Evolutionary conservation across 2,329 filamentous ascomycete genomes (phyloP).

Genomic region (Talaromyces sp.): DNA sequence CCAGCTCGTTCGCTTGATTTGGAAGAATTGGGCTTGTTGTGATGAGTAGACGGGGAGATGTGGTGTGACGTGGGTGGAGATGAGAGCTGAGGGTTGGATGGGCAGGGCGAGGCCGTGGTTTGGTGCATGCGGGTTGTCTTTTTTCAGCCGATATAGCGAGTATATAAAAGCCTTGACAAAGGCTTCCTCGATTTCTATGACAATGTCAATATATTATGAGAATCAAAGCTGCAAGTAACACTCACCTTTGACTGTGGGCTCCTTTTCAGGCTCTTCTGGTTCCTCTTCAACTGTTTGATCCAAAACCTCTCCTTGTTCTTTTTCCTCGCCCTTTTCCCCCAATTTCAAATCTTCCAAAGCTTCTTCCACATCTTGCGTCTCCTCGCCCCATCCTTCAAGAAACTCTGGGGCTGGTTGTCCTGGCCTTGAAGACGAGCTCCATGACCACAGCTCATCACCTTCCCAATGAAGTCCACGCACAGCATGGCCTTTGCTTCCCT

Average conservation of each 20-base stretch:
- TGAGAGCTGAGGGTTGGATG: slow-evolving; percentile 58
- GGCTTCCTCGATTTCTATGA: slow-evolving; percentile 60
- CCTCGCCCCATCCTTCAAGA: slow-evolving; percentile 47
- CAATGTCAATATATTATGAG: slow-evolving; percentile 12
- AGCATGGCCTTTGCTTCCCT: slow-evolving; percentile 59
- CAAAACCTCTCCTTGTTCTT: slow-evolving; percentile 45
- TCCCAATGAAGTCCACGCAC: slow-evolving; percentile 63
- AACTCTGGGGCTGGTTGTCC: slow-evolving; percentile 50
- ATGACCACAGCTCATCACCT: slow-evolving; percentile 65
- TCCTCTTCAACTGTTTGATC: slow-evolving; percentile 14
- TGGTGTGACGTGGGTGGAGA: slow-evolving; percentile 61
- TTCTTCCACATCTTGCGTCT: slow-evolving; percentile 22
- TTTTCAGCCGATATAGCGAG: slow-evolving; percentile 56
- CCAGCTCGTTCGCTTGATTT: slow-evolving; percentile 67
- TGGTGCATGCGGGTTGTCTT: slow-evolving; percentile 47
- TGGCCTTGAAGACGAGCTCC: slow-evolving; percentile 51
- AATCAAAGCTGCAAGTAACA: not conserved
- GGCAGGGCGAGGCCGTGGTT: slow-evolving; percentile 57
- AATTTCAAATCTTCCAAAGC: slow-evolving; percentile 38
- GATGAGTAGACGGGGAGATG: slow-evolving; percentile 57
- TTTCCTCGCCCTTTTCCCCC: slow-evolving; percentile 38
- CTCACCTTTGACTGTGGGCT: slow-evolving; percentile 54
- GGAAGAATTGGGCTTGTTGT: slow-evolving; percentile 52
- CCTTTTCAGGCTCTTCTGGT: slow-evolving; percentile 39
- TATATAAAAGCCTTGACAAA: slow-evolving; percentile 62